phyloP scores from a whole-genome alignment of 2,329 filamentous ascomycete species.

The Aspergillus sp. region DNA sequence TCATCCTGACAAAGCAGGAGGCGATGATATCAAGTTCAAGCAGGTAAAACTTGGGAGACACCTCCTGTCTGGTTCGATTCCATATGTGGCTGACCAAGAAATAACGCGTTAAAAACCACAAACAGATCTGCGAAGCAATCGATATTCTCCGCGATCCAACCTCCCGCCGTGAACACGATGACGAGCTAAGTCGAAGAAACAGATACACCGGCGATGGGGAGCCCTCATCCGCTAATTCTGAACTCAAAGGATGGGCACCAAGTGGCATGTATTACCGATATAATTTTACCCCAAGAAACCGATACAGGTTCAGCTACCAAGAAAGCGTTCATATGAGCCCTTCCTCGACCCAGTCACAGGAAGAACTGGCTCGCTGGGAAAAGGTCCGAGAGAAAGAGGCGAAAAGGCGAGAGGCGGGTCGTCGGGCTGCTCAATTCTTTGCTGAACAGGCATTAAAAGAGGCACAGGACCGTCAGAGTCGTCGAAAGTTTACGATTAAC shows the following conservation, averaged over 20 bases:
- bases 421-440: constrained; percentile 6
- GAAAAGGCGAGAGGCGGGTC: constrained; percentile 3
- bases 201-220: not conserved
- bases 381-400: constrained; percentile 6
- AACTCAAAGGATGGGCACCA: constrained; percentile 17
- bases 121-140: constrained; percentile 33
- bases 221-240: not conserved
- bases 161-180: constrained; percentile 24
- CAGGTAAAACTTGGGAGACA: too few species aligned
- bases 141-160: constrained; percentile 34
- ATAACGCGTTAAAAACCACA: constrained; percentile 14
- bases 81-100: not conserved
- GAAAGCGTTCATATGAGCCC: constrained; percentile 34
- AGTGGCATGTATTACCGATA: not conserved
- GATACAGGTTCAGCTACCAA: constrained; percentile 31
- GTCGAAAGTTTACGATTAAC: not conserved
- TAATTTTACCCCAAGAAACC: constrained; percentile 3
- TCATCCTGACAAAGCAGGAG: constrained; percentile 35
- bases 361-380: constrained; percentile 18
- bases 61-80: not conserved
- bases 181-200: constrained; percentile 10
- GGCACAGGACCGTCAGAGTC: not conserved
- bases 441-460: not conserved
- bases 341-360: constrained; percentile 20
- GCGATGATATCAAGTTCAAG: constrained; percentile 14